These are phyloP conservation scores for Yamadazyma oceani DNA, from an alignment of 1,139 yeast genomes.

Conservation along the genomic window DNA sequence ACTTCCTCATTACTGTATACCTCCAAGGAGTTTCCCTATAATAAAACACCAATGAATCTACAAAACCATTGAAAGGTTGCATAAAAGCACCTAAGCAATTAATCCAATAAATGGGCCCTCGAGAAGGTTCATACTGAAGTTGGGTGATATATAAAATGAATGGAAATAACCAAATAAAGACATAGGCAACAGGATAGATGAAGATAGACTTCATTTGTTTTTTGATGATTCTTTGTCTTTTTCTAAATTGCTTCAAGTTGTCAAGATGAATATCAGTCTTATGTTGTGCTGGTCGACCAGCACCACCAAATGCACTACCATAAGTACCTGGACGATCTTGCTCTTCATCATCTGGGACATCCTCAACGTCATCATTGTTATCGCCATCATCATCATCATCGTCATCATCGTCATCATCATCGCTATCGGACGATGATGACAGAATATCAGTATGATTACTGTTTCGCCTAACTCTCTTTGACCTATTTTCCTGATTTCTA, in stretches of 20 bases:
- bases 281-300: slow-evolving; percentile 10
- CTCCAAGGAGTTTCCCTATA: slow-evolving; percentile 80
- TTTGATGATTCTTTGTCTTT: slow-evolving; percentile 64
- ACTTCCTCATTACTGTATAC: slow-evolving; percentile 43
- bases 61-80: slow-evolving; percentile 79
- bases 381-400: slow-evolving; percentile 8
- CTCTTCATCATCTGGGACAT: slow-evolving; percentile 6
- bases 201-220: slow-evolving; percentile 80
- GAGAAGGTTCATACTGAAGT: slow-evolving; percentile 45
- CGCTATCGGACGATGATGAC: slow-evolving; percentile 6
- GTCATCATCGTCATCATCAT: slow-evolving; percentile 6
- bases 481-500: not conserved
- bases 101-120: slow-evolving; percentile 63
- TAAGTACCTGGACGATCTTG: slow-evolving; percentile 6
- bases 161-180: slow-evolving; percentile 80
- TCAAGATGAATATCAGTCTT: slow-evolving; percentile 55
- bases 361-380: slow-evolving; percentile 7
- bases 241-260: slow-evolving; percentile 57
- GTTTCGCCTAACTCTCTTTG: not conserved
- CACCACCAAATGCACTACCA: slow-evolving; percentile 4
- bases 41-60: slow-evolving; percentile 74
- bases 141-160: slow-evolving; percentile 69
- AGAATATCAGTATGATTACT: not conserved
- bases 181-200: slow-evolving; percentile 80
- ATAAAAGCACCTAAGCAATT: slow-evolving; percentile 67